Percentiles rank a stretch among this genome's conserved stretches.
Evolutionary conservation across 2,329 filamentous ascomycete genomes (phyloP).

Genomic region (Aspergillus sp.): DNA sequence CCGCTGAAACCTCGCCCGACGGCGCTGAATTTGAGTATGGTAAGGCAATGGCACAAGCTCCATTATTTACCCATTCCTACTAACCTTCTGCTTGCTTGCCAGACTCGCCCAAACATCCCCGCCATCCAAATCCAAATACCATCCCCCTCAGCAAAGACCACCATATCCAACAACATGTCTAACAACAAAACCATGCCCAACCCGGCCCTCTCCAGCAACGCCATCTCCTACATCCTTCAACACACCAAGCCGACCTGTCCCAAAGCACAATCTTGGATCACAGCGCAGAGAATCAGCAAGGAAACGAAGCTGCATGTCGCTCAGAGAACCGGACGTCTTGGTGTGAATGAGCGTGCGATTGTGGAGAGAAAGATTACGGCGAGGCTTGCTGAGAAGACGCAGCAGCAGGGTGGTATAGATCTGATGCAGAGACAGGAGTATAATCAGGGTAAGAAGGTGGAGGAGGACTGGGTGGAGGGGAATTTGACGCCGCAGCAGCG

Average conservation of each 20-base stretch:
- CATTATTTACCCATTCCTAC: too few species aligned
- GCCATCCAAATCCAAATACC: neutral
- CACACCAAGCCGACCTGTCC: conserved; percentile 11
- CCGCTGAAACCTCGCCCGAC: neutral
- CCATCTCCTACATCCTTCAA: conserved; percentile 14
- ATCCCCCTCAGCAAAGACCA: neutral
- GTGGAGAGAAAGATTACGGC: neutral
- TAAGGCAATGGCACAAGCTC: neutral
- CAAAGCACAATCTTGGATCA: conserved; percentile 15
- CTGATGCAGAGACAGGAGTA: neutral
- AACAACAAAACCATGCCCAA: neutral
- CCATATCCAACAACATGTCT: neutral
- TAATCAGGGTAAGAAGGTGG: neutral
- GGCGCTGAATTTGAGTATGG: neutral
- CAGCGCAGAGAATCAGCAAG: conserved; percentile 10
- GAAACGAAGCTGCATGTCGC: conserved; percentile 1
- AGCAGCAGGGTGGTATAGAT: conserved; percentile 1
- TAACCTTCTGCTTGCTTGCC: neutral
- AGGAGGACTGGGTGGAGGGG: neutral
- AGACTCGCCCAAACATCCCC: neutral
- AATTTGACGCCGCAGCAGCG: neutral
- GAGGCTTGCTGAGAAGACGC: conserved; percentile 5
- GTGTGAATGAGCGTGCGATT: conserved; percentile 1
- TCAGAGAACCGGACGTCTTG: conserved; percentile 3
- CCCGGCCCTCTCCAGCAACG: conserved; percentile 8